phyloP scores from a whole-genome alignment of 2,329 filamentous ascomycete species.

The Stagonosporopsis vannaccii region DNA sequence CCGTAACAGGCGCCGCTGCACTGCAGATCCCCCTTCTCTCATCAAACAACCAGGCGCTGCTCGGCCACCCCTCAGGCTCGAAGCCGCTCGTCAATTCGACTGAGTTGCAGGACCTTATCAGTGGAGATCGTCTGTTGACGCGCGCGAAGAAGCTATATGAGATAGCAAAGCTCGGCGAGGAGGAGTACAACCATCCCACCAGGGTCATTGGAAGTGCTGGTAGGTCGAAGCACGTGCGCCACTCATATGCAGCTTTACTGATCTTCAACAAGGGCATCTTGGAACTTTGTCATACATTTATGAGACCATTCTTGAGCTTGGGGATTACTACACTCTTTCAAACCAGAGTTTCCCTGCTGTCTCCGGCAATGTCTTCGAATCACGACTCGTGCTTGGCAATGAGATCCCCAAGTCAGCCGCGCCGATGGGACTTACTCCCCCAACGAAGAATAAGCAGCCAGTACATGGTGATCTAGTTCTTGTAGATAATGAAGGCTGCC shows the following conservation, averaged over 20 bases:
- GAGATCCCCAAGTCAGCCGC: conserved; percentile 44
- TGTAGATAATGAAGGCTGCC: conserved; percentile 45
- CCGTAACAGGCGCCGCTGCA: conserved; percentile 34
- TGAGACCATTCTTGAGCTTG: conserved; percentile 45
- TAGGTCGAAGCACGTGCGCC: conserved; percentile 32
- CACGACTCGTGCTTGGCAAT: conserved; percentile 45
- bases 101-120: conserved; percentile 47
- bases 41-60: conserved; percentile 30
- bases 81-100: conserved; percentile 46
- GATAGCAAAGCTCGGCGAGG: conserved; percentile 52
- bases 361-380: conserved; percentile 47
- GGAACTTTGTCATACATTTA: conserved; percentile 51
- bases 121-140: conserved; percentile 40
- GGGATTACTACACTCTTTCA: conserved; percentile 51
- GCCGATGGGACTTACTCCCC: conserved; percentile 47
- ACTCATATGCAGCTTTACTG: conserved; percentile 6
- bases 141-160: conserved; percentile 49
- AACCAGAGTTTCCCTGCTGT: conserved; percentile 49
- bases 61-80: conserved; percentile 31
- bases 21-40: conserved; percentile 43
- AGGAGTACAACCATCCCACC: conserved; percentile 54
- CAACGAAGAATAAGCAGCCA: conserved; percentile 48
- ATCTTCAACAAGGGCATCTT: conserved; percentile 35
- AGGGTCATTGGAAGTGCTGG: conserved; percentile 48
- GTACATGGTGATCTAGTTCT: conserved; percentile 46